These are phyloP conservation scores for Amanita jacksonii DNA, from an alignment of 768 basidiomycete genomes.

Conservation along the genomic window DNA sequence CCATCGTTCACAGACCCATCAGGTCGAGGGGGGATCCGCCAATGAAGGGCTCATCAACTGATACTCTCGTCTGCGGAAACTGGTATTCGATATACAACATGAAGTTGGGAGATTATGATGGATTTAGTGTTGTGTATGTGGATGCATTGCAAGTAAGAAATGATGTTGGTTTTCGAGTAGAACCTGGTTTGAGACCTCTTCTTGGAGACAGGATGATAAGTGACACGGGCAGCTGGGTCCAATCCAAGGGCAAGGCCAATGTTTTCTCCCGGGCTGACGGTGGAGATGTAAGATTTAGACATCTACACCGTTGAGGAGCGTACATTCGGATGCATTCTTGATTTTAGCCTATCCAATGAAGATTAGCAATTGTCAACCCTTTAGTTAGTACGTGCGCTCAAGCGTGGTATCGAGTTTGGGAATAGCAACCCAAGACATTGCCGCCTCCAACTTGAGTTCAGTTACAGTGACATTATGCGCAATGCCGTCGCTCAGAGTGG, in stretches of 20 bases:
- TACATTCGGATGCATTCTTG: slow-evolving; percentile 29
- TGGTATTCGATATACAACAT: slow-evolving; percentile 28
- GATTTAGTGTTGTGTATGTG: slow-evolving; percentile 27
- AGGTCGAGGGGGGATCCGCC: no score
- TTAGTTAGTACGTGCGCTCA: slow-evolving; percentile 17
- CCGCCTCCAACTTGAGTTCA: slow-evolving; percentile 21
- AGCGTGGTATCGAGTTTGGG: slow-evolving; percentile 26
- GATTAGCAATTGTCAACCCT: neutral
- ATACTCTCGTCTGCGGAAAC: slow-evolving; percentile 24
- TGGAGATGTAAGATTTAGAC: slow-evolving; percentile 24
- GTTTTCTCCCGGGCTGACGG: slow-evolving; percentile 27
- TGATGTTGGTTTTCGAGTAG: slow-evolving; percentile 22
- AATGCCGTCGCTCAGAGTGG: slow-evolving; percentile 21
- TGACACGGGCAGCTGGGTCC: slow-evolving; percentile 29
- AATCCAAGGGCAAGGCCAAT: slow-evolving; percentile 32
- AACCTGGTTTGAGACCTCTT: slow-evolving; percentile 24
- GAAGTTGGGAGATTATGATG: slow-evolving; percentile 16
- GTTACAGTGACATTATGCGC: slow-evolving; percentile 25
- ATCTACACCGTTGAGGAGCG: slow-evolving; percentile 28
- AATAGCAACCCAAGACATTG: slow-evolving; percentile 26
- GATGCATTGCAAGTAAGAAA: slow-evolving; percentile 26
- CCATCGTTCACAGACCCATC: no score
- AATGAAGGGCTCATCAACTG: neutral
- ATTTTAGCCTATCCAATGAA: slow-evolving; percentile 27
- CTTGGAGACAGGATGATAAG: slow-evolving; percentile 27